Evolutionary conservation across 1,284 basidiomycete genomes (phyloP), one percentile per base, ranked within the genome.

Genomic region (Ceratorhiza oryzae-sativae): DNA sequence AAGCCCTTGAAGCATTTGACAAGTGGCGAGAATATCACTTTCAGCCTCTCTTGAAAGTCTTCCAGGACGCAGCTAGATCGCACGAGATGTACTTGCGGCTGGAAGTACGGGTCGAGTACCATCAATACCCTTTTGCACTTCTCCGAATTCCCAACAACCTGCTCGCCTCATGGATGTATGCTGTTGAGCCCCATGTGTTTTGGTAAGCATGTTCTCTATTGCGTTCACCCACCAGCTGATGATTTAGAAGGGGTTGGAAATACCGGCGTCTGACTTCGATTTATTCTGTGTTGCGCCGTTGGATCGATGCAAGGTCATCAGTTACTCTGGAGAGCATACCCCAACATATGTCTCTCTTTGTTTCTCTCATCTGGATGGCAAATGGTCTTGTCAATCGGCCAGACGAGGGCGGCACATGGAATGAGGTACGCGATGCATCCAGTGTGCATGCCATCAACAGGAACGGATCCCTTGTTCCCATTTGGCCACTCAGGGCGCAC

Each of bases 341-440:
- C 1, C 25, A 59, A 42, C 10, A 12, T 2, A 12, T 15, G 2
- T 15, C 67, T 3, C 39, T 59, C 3, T 27, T 59, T 12, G 18
- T 59, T 25, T 36, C 42, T 23, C 30, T 70, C 30, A 20, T 42
- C 3, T 68, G 53, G 39, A 68, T 68, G 63, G 15, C 36, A 20
- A 65, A 68, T n/a, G 49, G 39, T 20, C 39, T 55, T 20, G 39
- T 55, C 3, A 65, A 51, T 46, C 48, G 62, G 4, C 48, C 62
- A 1, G 62, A 65, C 34, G 30, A 36, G 2, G 48, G 48, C 3
- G 32, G 34, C 13, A 51, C 46, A n/a, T 65, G 48, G 48, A 36
- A 65, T 12, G 27, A 65, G 23, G 30, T 65, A 3, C 62, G 49
- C n/a, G 62, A 65, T 32, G 62, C 48, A 1, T 27, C 46, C 18